A percentile compares a stretch with the other conserved stretches of the same genome.
phyloP scores from a whole-genome alignment of 192 early-diverging fungal genomes.

The Coemansia brasiliensis region DNA sequence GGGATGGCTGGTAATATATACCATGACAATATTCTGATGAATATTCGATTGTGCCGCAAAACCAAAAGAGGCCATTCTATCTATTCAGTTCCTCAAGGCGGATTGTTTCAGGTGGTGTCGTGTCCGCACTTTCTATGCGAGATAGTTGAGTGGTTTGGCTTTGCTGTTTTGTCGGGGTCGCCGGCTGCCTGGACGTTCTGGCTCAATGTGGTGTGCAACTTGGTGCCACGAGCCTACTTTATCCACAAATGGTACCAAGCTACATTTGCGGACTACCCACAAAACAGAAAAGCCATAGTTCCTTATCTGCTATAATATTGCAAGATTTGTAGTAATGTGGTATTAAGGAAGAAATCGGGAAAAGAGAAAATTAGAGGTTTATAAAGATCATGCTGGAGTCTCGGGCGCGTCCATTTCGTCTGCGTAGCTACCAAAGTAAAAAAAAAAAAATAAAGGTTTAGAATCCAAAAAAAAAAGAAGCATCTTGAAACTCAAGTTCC shows the following conservation, averaged over 20 bases:
- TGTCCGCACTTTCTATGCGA: constrained; percentile 57
- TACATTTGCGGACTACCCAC: constrained; percentile 44
- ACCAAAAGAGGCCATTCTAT: background rate
- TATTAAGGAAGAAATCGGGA: background rate
- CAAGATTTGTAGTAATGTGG: background rate
- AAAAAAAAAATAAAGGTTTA: background rate
- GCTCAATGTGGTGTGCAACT: constrained; percentile 29
- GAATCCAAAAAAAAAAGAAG: too few species aligned
- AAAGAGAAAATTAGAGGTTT: too few species aligned
- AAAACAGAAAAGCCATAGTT: constrained; percentile 36
- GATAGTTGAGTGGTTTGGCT: constrained; percentile 49
- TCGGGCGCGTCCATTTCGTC: background rate
- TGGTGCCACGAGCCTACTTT: constrained; percentile 43
- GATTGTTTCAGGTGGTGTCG: constrained; percentile 42
- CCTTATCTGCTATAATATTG: constrained; percentile 39
- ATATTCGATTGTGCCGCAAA: constrained; percentile 15
- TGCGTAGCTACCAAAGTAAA: constrained; percentile 5
- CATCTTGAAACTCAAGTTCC: too few species aligned
- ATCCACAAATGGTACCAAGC: constrained; percentile 46
- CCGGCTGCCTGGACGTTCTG: constrained; percentile 52
- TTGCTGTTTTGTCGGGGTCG: constrained; percentile 33
- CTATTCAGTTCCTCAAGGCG: constrained; percentile 40
- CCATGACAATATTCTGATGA: constrained; percentile 37
- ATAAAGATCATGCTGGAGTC: constrained; percentile 8
- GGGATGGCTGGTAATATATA: constrained; percentile 42